These are phyloP conservation scores for Alternaria dauci DNA, from an alignment of 2,329 filamentous ascomycete species.

Conservation along the genomic window DNA sequence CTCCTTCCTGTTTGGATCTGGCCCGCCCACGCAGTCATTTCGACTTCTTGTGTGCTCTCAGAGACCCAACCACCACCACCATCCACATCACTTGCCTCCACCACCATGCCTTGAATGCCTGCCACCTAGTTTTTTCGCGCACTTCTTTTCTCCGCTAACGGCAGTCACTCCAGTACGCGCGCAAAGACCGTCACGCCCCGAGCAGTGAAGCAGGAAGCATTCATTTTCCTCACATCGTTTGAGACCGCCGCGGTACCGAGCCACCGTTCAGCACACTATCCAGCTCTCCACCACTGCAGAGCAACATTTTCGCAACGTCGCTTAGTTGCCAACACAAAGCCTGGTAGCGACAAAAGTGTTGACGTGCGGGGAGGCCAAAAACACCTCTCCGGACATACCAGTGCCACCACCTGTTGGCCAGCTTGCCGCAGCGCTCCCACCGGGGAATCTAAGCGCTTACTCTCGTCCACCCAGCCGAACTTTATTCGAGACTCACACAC, in stretches of 20 bases:
- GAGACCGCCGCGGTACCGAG: conserved; percentile 13
- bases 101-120: conserved; percentile 5
- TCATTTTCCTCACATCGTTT: conserved; percentile 14
- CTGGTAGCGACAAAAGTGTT: conserved; percentile 30
- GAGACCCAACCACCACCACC: background rate
- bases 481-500: conserved; percentile 13
- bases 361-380: conserved; percentile 53
- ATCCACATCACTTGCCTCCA: conserved; percentile 7
- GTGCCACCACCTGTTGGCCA: conserved; percentile 41
- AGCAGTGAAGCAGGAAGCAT: conserved; percentile 17
- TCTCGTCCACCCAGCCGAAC: conserved; percentile 15
- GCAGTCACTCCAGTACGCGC: conserved; percentile 22
- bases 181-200: conserved; percentile 12
- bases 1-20: conserved; percentile 3
- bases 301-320: conserved; percentile 1
- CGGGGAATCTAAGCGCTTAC: conserved; percentile 38
- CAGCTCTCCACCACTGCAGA: conserved; percentile 18
- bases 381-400: conserved; percentile 53
- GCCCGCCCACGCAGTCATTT: conserved; percentile 11
- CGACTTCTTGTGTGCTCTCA: conserved; percentile 7
- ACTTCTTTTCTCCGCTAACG: conserved; percentile 22
- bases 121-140: background rate
- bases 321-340: conserved; percentile 19
- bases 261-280: conserved; percentile 9
- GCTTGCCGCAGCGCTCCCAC: conserved; percentile 41